These are phyloP conservation scores for Sporisorium graminicola DNA, from an alignment of 1,284 basidiomycete species.

Conservation along the genomic window DNA sequence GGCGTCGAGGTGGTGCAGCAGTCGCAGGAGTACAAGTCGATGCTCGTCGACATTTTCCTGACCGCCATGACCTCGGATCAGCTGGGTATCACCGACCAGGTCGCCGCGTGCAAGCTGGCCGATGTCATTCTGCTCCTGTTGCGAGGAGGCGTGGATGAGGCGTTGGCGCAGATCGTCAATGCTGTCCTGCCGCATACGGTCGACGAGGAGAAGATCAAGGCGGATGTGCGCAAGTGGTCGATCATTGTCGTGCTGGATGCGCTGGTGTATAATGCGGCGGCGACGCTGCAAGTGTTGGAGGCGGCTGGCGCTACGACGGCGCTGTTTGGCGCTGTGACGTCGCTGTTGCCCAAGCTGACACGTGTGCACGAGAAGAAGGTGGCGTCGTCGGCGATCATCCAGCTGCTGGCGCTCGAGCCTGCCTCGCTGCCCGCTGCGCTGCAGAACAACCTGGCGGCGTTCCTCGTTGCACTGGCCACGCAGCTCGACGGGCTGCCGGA, in stretches of 20 bases:
- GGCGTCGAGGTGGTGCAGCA: constrained; percentile 81
- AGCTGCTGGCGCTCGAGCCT: constrained; percentile 55
- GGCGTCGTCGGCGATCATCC: constrained; percentile 77
- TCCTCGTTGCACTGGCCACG: constrained; percentile 54
- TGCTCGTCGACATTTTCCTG: constrained; percentile 86
- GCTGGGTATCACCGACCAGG: constrained; percentile 77
- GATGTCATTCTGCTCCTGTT: constrained; percentile 86
- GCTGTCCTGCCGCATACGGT: constrained; percentile 52
- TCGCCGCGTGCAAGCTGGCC: constrained; percentile 86
- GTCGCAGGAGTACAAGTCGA: constrained; percentile 81
- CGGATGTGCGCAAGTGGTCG: constrained; percentile 80
- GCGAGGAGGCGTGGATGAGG: constrained; percentile 76
- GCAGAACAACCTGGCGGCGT: constrained; percentile 51
- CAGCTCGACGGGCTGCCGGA: constrained; percentile 61
- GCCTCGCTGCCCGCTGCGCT: constrained; percentile 51
- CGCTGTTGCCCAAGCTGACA: constrained; percentile 76
- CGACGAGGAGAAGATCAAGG: constrained; percentile 73
- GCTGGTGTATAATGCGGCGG: constrained; percentile 85
- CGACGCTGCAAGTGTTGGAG: constrained; percentile 82
- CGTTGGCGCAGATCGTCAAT: constrained; percentile 55
- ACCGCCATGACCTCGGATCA: constrained; percentile 80
- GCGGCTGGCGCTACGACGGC: constrained; percentile 74
- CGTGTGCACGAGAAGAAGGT: constrained; percentile 94
- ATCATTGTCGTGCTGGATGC: constrained; percentile 85
- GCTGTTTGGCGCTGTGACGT: constrained; percentile 83